A percentile compares a stretch with the other conserved stretches of the same genome.
phyloP scores from a whole-genome alignment of 1,284 basidiomycete species.

The Ganoderma lingzhi region DNA sequence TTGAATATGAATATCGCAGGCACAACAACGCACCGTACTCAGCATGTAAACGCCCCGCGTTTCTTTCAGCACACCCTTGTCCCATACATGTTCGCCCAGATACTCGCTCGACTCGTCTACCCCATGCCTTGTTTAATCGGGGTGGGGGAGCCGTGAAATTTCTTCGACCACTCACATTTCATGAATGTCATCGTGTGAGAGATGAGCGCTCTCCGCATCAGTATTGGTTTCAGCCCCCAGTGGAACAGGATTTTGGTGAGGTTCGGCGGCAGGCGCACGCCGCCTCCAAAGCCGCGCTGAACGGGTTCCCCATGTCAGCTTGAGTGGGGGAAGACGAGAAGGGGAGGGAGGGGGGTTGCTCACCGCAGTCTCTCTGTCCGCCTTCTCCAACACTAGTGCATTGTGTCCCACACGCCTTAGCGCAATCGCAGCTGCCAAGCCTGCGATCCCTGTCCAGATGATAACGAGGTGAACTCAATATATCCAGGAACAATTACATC shows the following conservation, averaged over 20 bases:
- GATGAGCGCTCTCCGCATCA: conserved; percentile 46
- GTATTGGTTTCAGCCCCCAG: conserved; percentile 57
- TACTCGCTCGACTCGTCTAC: conserved; percentile 49
- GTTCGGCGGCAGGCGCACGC: conserved; percentile 59
- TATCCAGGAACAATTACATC: background rate
- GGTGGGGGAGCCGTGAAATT: background rate
- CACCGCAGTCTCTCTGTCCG: conserved; percentile 50
- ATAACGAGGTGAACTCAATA: background rate
- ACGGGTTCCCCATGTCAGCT: background rate
- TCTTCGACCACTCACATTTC: conserved; percentile 41
- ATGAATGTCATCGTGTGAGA: conserved; percentile 49
- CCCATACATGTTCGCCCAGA: conserved; percentile 59
- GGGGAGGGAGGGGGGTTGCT: conserved; percentile 38
- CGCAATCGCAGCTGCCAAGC: conserved; percentile 59
- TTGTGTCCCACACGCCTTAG: conserved; percentile 44
- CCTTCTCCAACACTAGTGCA: conserved; percentile 50
- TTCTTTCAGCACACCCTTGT: conserved; percentile 60
- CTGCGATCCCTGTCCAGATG: conserved; percentile 33
- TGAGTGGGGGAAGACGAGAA: background rate
- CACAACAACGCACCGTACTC: conserved; percentile 50
- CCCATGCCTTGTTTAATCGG: background rate
- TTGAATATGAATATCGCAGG: conserved; percentile 23
- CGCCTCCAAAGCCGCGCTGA: conserved; percentile 44
- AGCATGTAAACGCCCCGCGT: conserved; percentile 61
- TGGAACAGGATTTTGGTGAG: conserved; percentile 60